A percentile compares a stretch with the other conserved stretches of the same genome.
Conservation (phyloP, 139 green algal species). For the Diplosphaera chodatii region DNA sequence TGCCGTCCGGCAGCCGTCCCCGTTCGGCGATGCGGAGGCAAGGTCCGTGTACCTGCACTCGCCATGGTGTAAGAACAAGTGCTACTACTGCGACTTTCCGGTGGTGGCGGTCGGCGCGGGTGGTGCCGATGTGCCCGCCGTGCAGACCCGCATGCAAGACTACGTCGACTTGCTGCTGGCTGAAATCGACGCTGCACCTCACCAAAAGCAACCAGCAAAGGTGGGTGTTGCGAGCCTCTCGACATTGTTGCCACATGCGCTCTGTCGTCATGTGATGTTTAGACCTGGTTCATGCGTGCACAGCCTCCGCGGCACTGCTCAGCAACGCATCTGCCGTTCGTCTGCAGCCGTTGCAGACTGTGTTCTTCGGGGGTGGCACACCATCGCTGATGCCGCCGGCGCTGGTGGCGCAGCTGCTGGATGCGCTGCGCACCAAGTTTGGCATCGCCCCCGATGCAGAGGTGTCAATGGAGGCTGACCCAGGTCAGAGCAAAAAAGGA, state of each 20-base stretch:
- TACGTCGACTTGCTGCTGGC: conserved; percentile 23
- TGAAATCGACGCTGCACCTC: neutral
- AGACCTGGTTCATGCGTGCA: no score
- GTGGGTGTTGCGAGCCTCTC: no score
- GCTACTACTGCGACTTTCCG: conserved; percentile 78
- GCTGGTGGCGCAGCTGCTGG: conserved; percentile 64
- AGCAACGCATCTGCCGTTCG: no score
- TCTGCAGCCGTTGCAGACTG: conserved; percentile 46
- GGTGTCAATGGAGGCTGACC: conserved; percentile 90
- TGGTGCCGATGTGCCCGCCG: neutral
- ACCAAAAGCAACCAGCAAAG: neutral
- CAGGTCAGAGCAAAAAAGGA: conserved; percentile 24
- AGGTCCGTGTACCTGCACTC: conserved; percentile 85
- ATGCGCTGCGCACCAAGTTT: conserved; percentile 41
- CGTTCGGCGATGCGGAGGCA: neutral
- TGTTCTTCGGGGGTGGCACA: conserved; percentile 89
- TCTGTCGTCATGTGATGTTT: no score
- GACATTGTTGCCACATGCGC: no score
- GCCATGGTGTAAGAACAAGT: conserved; percentile 93
- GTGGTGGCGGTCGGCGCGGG: neutral
- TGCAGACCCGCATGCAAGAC: conserved; percentile 17
- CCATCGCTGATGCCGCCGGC: conserved; percentile 78
- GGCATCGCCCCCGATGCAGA: conserved; percentile 69
- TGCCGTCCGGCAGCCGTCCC: no score
- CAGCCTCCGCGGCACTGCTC: no score